phyloP scores from a whole-genome alignment of 495 filamentous ascomycete genomes.

The Antarctomyces pellizariae region DNA sequence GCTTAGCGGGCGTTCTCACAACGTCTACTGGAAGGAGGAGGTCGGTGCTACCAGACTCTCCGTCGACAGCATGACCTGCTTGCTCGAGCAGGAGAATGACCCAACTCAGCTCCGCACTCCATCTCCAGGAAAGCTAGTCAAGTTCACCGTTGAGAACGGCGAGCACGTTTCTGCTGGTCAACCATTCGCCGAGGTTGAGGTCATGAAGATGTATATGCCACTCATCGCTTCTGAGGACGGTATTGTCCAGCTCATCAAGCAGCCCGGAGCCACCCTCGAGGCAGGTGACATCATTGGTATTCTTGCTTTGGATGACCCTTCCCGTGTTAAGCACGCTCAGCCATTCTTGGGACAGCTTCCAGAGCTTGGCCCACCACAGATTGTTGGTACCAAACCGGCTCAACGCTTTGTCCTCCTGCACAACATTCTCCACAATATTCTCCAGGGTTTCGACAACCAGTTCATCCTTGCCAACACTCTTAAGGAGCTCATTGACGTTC shows the following conservation, averaged over 20 bases:
- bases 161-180: conserved; percentile 86
- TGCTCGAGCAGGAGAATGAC: conserved; percentile 97
- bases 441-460: conserved; percentile 90
- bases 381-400: conserved; percentile 78
- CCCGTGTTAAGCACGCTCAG: conserved; percentile 87
- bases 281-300: conserved; percentile 98
- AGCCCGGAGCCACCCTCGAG: conserved; percentile 91
- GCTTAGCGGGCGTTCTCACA: conserved; percentile 78
- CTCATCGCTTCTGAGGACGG: conserved; percentile 92
- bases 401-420: conserved; percentile 62
- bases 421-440: conserved; percentile 66
- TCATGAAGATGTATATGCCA: conserved; percentile 99
- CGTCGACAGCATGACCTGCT: conserved; percentile 91
- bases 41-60: conserved; percentile 84
- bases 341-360: conserved; percentile 89
- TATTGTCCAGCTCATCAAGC: conserved; percentile 95
- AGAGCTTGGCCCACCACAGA: conserved; percentile 60
- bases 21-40: conserved; percentile 99
- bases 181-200: conserved; percentile 90
- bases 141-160: conserved; percentile 92
- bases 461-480: conserved; percentile 79
- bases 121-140: conserved; percentile 93
- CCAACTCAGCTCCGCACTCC: conserved; percentile 90
- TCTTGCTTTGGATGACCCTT: conserved; percentile 83
- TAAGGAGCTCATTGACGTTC: conserved; percentile 72